phyloP scores from a whole-genome alignment of 2,329 filamentous ascomycete genomes.

The Claviceps spartinae region DNA sequence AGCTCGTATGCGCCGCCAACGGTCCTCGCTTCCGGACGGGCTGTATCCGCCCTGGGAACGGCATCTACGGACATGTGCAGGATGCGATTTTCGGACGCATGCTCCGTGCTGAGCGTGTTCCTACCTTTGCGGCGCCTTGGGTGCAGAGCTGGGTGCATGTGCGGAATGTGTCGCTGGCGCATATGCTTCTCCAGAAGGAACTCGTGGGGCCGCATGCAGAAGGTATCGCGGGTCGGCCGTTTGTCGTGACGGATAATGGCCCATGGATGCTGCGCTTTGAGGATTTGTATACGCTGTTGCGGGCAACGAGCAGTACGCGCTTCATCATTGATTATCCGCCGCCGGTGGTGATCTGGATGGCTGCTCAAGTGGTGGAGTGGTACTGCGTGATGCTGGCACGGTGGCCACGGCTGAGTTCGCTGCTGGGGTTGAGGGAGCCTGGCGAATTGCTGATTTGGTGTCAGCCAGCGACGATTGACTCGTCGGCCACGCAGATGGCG shows the following conservation, averaged over 20 bases:
- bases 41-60: conserved; percentile 38
- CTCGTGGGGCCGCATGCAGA: conserved; percentile 25
- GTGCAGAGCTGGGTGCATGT: conserved; percentile 37
- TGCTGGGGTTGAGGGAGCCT: conserved; percentile 17
- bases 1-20: conserved; percentile 32
- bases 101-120: conserved; percentile 22
- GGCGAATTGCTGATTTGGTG: conserved; percentile 21
- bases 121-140: conserved; percentile 30
- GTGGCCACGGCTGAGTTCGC: conserved; percentile 10
- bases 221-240: conserved; percentile 31
- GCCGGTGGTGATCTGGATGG: conserved; percentile 18
- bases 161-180: conserved; percentile 39
- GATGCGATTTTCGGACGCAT: conserved; percentile 20
- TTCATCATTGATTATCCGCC: conserved; percentile 19
- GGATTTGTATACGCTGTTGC: conserved; percentile 25
- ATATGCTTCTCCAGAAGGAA: conserved; percentile 38
- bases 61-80: conserved; percentile 35
- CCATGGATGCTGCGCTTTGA: conserved; percentile 24
- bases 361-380: conserved; percentile 19
- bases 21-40: conserved; percentile 33
- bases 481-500: conserved; percentile 22
- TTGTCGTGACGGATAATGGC: conserved; percentile 36
- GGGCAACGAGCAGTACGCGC: conserved; percentile 16
- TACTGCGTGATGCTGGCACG: conserved; percentile 8
- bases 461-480: conserved; percentile 26